Evolutionary conservation across 1,139 yeast genomes (phyloP).

Genomic region (Pichia sp.): DNA sequence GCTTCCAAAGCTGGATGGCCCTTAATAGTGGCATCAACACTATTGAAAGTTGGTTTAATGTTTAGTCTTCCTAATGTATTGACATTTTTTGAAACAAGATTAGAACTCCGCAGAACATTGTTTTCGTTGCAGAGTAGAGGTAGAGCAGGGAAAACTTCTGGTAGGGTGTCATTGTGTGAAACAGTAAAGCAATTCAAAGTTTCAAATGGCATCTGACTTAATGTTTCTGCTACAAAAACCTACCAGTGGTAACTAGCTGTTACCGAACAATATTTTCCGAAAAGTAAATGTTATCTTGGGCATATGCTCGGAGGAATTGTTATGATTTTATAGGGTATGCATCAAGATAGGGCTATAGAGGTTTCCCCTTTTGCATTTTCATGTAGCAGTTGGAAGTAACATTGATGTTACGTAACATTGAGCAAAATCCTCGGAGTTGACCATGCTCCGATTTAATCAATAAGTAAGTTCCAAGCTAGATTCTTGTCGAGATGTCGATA

Average conservation of each 20-base stretch:
- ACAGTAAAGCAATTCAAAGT: not conserved
- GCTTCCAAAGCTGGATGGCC: not conserved
- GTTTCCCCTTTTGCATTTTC: not conserved
- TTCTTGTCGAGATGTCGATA: too few species aligned
- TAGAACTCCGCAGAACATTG: not conserved
- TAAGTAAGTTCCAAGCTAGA: too few species aligned
- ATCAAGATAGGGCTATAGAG: not conserved
- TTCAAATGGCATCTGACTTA: not conserved
- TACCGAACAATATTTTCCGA: not conserved
- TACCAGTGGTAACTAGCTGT: not conserved
- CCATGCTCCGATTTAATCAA: too few species aligned
- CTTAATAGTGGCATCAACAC: not conserved
- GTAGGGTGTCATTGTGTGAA: not conserved
- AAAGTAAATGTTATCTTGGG: too few species aligned
- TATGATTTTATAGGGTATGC: not conserved
- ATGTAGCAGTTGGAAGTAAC: not conserved
- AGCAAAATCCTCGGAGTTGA: not conserved
- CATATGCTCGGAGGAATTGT: too few species aligned
- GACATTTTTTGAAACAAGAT: not conserved
- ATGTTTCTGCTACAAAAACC: not conserved
- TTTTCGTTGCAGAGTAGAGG: not conserved
- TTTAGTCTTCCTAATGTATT: not conserved
- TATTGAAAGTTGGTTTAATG: not conserved
- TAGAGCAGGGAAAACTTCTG: not conserved
- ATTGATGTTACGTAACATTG: not conserved